A percentile compares a stretch with the other conserved stretches of the same genome.
Evolutionary conservation across 148 eudicot species (phyloP).

Genomic region (Heliamphora exappendiculata): DNA sequence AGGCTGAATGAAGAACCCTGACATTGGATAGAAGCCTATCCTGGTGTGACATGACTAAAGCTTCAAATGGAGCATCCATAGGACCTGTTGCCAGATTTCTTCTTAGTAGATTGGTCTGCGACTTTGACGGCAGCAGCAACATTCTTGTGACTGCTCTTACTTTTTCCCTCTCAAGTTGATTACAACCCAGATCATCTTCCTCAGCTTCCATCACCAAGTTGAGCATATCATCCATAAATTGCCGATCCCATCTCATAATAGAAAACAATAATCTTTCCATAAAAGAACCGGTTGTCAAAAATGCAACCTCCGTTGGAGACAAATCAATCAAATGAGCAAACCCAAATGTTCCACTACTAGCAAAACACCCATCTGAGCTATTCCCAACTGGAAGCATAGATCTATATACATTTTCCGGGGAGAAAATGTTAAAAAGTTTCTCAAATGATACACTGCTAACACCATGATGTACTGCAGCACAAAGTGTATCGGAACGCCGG

Average conservation of each 20-base stretch:
- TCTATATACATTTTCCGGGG: constrained; percentile 48
- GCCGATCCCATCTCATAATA: constrained; percentile 42
- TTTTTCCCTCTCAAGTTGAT: constrained; percentile 55
- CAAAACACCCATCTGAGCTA: constrained; percentile 19
- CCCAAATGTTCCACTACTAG: constrained; percentile 61
- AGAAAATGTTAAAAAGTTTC: constrained; percentile 68
- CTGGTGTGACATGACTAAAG: constrained; percentile 65
- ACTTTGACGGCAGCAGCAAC: constrained; percentile 72
- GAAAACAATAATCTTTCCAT: constrained; percentile 84
- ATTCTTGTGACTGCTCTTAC: constrained; percentile 83
- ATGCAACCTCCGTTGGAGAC: constrained; percentile 71
- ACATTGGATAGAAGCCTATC: constrained; percentile 73
- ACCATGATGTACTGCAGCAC: constrained; percentile 37
- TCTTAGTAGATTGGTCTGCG: constrained; percentile 33
- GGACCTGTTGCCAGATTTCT: constrained; percentile 65
- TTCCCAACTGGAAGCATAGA: constrained; percentile 43
- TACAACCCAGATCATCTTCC: constrained; percentile 33
- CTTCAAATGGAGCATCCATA: constrained; percentile 65
- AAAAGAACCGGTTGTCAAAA: constrained; percentile 59
- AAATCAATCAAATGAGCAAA: constrained; percentile 73
- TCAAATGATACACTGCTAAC: constrained; percentile 50
- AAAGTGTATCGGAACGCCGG: constrained; percentile 28
- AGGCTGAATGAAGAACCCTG: constrained; percentile 66
- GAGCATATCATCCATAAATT: constrained; percentile 43
- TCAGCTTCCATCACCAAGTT: constrained; percentile 48